Evolutionary conservation across 805 yeast species (phyloP), one percentile per base, ranked within the genome.

Genomic region (Candida insectorum): DNA sequence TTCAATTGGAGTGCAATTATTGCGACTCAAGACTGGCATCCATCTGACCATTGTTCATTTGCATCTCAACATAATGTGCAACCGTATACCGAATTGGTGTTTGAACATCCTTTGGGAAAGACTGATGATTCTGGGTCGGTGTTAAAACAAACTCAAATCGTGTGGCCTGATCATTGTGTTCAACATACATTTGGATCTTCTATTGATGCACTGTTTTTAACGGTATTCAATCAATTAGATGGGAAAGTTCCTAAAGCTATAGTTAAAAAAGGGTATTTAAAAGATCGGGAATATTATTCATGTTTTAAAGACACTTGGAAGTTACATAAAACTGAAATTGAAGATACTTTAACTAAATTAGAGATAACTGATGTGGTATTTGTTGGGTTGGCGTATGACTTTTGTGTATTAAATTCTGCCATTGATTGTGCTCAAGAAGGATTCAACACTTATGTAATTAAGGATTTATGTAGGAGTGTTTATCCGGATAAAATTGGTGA

Each of bases 131-230:
- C 33, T 1, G 52, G 58, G 0, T 57, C 58, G 14, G 45, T 53
- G 4, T 35, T 53, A 10, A 50, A 52, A 10, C 40, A 60, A 23
- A 47, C 40, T 4, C 79, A 77, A 42, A 67, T 71, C 0, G 66
- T 87, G 3, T 89, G 97, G 97, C 97, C 97, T 0, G 89, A 75
- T 35, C 97, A 89, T 53, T 89, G 97, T 56, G 75, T 89, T 11
- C 89, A 85, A 49, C 67, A 70, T 32, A 68, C 88, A 0, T 30
- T 43, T 4, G 97, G 97, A 0, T 71, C 89, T 0, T 66, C 71
- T 23, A 65, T 84, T 21, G 84, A 85, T 4, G 43, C 56, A 0
- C 74, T 63, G 40, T 65, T 87, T 33, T 45, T 58, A 31, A 51
- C 54, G 9, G 48, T 45, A 1, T 57, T 76, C 34, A 49, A 41